Base-by-base conservation (phyloP, 352 stramenopile species). In the Globisporangium polare region DNA sequence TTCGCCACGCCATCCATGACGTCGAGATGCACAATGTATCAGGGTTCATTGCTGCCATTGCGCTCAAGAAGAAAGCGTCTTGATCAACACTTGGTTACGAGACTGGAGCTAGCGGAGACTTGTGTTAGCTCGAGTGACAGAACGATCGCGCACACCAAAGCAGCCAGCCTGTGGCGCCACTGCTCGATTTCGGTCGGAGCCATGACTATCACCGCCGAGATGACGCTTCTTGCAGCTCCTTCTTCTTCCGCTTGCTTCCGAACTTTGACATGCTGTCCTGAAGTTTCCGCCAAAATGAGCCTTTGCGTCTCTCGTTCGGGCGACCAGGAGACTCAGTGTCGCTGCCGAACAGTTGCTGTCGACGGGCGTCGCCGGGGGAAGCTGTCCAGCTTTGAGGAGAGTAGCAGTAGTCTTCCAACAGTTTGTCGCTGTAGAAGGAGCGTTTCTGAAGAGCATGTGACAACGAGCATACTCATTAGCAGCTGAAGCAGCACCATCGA, bases 381-480 rank as follows among this genome's bases (percentile, higher is more conserved):
- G 83, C 82, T 2, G 86, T 89, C 86, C 86, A 95, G 62, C 86
- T 95, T 49, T 92, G 80, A 2, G 86, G 86, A 0, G 84, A 92
- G 51, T 89, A 92, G 57, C 84, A 93, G 27, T 90, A 87, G 47
- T 95, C 75, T 62, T 93, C 84, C 18, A 91, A 57, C 8, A 95
- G 55, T 47, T 92, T 92, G 69, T 95, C 84, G 37, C 81, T 88
- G 71, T 92, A 95, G 42, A 73, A 75, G 15, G 63, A 67, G 20
- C 86, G 82, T 88, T 91, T 93, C 86, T 95, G 57, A 13, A 41
- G 51, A 33, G 17, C 3, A 50, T 0, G 53, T 37, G 33, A 37
- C 4, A 27, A 26, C 10, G 10, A 55, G 33, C 33, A n/a, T 29
- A 42, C 29, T 17, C 26, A 3, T 54, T 9, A 41, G 17, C 33